Percentiles rank a stretch among this genome's conserved stretches.
Evolutionary conservation across 164 flowering plant species (phyloP).

Genomic region (Aristolochia contorta): DNA sequence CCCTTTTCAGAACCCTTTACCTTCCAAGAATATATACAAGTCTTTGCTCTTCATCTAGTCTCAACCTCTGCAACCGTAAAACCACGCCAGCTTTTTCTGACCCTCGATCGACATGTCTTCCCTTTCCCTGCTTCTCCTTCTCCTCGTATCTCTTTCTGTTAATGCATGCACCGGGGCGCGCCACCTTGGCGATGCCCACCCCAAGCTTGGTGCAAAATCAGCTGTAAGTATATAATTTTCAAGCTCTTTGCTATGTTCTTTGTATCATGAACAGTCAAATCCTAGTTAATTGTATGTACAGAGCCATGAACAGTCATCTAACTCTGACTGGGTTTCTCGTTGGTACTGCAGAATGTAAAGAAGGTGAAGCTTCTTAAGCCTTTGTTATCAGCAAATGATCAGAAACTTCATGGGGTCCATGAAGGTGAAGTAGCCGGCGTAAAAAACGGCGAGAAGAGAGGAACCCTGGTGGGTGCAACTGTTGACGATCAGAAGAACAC

Average conservation of each 20-base stretch:
- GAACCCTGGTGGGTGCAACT: constrained; percentile 11
- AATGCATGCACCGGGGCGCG: constrained; percentile 32
- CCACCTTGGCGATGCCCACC: constrained; percentile 4
- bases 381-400: background rate
- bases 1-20: constrained; percentile 1
- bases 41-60: background rate
- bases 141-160: constrained; percentile 20
- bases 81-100: background rate
- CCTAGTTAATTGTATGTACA: too few species aligned
- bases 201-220: constrained; percentile 19
- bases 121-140: constrained; percentile 15
- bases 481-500: constrained; percentile 4
- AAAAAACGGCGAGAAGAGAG: background rate
- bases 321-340: too few species aligned
- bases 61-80: too few species aligned
- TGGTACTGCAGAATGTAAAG: constrained; percentile 16
- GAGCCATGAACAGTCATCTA: too few species aligned
- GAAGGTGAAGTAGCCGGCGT: background rate
- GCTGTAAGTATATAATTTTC: too few species aligned
- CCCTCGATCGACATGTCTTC: constrained; percentile 16
- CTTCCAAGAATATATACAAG: too few species aligned
- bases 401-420: constrained; percentile 2
- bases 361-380: background rate
- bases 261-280: too few species aligned
- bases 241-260: too few species aligned